Evolutionary conservation across 2,329 filamentous ascomycete genomes (phyloP).

Genomic region (Rutstroemia sp.): DNA sequence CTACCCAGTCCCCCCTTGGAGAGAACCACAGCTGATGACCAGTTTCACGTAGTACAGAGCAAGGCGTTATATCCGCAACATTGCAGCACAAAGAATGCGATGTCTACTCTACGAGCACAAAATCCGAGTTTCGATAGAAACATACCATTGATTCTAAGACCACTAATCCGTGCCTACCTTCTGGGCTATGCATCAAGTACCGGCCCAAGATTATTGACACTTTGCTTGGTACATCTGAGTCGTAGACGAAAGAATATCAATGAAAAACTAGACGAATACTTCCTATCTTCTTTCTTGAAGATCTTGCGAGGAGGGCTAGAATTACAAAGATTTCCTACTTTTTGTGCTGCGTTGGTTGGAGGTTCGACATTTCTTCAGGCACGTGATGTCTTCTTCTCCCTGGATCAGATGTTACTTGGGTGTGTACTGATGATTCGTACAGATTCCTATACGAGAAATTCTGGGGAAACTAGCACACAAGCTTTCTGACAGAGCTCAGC

Average conservation of each 20-base stretch:
- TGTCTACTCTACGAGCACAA: too few relatives aligned
- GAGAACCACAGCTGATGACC: too few relatives aligned
- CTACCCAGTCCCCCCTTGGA: too few relatives aligned
- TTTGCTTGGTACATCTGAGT: constrained; percentile 44
- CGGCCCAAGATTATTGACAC: constrained; percentile 46
- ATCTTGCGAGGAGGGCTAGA: constrained; percentile 47
- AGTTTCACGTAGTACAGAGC: too few relatives aligned
- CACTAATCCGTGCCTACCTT: constrained; percentile 51
- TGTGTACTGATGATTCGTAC: background rate
- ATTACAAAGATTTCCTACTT: constrained; percentile 51
- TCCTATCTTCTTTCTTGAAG: constrained; percentile 18
- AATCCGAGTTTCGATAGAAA: constrained; percentile 24
- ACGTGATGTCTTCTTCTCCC: constrained; percentile 21
- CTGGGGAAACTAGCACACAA: constrained; percentile 22
- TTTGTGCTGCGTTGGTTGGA: constrained; percentile 53
- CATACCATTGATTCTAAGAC: constrained; percentile 45
- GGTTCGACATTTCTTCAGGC: constrained; percentile 56
- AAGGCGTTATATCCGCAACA: too few relatives aligned
- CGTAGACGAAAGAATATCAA: constrained; percentile 22
- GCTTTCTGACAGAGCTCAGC: constrained; percentile 25
- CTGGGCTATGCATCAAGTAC: constrained; percentile 54
- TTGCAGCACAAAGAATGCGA: too few relatives aligned
- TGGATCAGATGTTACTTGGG: background rate
- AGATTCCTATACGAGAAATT: constrained; percentile 30
- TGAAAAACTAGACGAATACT: constrained; percentile 16